phyloP scores from a whole-genome alignment of 2,329 filamentous ascomycete genomes.

The Talaromyces sp. region DNA sequence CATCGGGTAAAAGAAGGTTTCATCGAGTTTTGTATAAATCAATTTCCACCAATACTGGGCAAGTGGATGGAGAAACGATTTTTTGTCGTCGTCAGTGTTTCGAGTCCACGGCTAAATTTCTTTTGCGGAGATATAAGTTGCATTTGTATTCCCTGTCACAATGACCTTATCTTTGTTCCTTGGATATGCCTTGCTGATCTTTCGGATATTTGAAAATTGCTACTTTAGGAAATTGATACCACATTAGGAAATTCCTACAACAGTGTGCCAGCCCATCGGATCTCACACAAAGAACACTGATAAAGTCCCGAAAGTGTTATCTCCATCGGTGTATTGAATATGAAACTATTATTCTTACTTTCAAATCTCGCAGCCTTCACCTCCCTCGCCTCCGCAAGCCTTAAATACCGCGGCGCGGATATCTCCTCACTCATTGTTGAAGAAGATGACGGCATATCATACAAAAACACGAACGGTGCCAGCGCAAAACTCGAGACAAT shows the following conservation, averaged over 20 bases:
- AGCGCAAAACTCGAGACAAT: slow-evolving; percentile 61
- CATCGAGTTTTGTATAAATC: background rate
- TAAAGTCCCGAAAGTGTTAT: no score
- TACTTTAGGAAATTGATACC: slow-evolving; percentile 9
- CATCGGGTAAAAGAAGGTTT: background rate
- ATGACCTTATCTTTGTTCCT: background rate
- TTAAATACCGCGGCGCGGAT: slow-evolving; percentile 65
- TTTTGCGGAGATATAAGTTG: background rate
- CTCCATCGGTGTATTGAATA: background rate
- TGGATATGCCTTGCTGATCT: background rate
- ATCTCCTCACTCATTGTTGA: slow-evolving; percentile 66
- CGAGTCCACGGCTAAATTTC: background rate
- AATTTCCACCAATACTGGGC: slow-evolving; percentile 10
- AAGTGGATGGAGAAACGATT: background rate
- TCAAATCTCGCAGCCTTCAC: slow-evolving; percentile 15
- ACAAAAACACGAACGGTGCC: slow-evolving; percentile 56
- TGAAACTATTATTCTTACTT: background rate
- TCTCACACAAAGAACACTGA: background rate
- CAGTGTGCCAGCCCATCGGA: background rate
- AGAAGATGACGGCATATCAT: slow-evolving; percentile 59
- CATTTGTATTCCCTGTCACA: background rate
- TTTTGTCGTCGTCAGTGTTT: background rate
- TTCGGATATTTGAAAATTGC: background rate
- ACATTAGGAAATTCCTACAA: background rate
- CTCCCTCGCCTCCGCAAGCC: slow-evolving; percentile 39